Conservation (phyloP, 2,329 filamentous ascomycete species). For the Bipolaris cookei region DNA sequence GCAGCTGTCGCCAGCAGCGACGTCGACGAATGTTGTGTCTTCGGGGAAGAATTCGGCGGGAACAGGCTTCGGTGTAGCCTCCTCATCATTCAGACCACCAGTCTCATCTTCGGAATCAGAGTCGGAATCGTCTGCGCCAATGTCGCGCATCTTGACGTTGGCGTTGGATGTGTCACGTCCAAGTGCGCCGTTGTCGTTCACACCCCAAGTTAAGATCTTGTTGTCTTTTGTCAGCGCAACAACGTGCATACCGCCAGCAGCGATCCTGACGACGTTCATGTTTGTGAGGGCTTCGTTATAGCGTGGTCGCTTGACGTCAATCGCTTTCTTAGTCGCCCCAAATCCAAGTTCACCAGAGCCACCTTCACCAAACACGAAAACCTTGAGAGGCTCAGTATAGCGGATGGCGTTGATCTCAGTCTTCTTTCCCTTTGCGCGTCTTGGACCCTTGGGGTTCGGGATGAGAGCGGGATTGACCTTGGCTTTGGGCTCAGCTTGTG, state of each 20-base stretch:
- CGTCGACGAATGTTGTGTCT: constrained; percentile 68
- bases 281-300: constrained; percentile 66
- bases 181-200: constrained; percentile 83
- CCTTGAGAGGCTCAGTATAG: constrained; percentile 65
- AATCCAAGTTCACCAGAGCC: constrained; percentile 82
- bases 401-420: constrained; percentile 68
- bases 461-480: constrained; percentile 21
- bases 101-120: constrained; percentile 59
- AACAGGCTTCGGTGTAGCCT: constrained; percentile 70
- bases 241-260: constrained; percentile 82
- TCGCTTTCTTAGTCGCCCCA: constrained; percentile 68
- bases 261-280: constrained; percentile 74
- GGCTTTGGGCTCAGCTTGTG: constrained; percentile 18
- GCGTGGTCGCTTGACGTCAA: constrained; percentile 77
- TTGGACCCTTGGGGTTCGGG: constrained; percentile 41
- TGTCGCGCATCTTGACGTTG: constrained; percentile 65
- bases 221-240: constrained; percentile 79
- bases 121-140: constrained; percentile 57
- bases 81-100: constrained; percentile 73
- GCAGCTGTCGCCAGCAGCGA: constrained; percentile 75
- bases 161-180: constrained; percentile 73
- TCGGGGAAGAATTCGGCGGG: constrained; percentile 62
- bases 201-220: constrained; percentile 84
- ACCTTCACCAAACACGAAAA: constrained; percentile 83
- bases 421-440: constrained; percentile 42